Conservation (phyloP, 331 rosid species). For the Cydonia oblonga region DNA sequence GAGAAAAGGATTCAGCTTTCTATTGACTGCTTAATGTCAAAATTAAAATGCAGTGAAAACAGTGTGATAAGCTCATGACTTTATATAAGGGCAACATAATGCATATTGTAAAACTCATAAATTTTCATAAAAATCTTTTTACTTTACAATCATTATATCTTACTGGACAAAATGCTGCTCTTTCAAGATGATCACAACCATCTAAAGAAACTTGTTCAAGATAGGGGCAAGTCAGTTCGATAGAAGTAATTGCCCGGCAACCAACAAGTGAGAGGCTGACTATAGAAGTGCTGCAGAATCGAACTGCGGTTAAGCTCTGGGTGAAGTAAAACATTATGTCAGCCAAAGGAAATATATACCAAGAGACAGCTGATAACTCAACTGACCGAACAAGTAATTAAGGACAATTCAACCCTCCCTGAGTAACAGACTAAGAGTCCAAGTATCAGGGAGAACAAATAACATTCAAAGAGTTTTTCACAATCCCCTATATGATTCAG, state of each 20-base stretch:
- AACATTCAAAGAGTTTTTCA: not conserved
- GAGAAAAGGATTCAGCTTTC: slow-evolving; percentile 3
- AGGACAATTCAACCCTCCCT: not conserved
- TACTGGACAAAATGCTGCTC: slow-evolving; percentile 84
- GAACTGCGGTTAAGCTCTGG: slow-evolving; percentile 82
- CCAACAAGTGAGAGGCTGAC: slow-evolving; percentile 85
- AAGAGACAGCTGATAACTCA: not conserved
- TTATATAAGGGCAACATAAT: not conserved
- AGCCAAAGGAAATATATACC: not conserved
- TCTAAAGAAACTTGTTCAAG: slow-evolving; percentile 87
- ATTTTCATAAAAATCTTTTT: not conserved
- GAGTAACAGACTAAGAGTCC: not conserved
- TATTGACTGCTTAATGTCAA: not conserved
- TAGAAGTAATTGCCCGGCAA: slow-evolving; percentile 69
- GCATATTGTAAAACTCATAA: not conserved
- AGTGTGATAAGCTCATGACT: not conserved
- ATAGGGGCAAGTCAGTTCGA: slow-evolving; percentile 69
- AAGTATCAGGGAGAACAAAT: not conserved
- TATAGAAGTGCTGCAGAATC: slow-evolving; percentile 65
- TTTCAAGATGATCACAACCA: slow-evolving; percentile 94
- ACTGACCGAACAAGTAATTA: not conserved
- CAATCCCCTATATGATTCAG: too few species aligned
- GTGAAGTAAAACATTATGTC: slow-evolving; percentile 14
- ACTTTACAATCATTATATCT: slow-evolving; percentile 15
- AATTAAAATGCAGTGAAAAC: not conserved